Base-by-base conservation (phyloP, 2,329 filamentous ascomycete genomes). In the Fusarium xylarioides region DNA sequence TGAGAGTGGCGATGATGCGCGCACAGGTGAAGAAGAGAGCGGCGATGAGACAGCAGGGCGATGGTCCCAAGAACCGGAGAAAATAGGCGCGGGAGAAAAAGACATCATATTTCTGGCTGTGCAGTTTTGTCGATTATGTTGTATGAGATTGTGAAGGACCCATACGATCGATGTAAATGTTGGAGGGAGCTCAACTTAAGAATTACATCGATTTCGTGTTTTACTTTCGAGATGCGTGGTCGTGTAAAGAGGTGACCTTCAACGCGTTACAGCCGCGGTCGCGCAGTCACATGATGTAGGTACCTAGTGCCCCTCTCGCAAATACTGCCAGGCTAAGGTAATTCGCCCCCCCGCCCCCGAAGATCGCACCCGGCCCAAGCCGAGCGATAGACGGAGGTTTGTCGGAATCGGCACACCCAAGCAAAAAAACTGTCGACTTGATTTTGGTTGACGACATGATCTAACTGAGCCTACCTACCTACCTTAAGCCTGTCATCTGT, bases 1-100 rank as follows among this genome's bases (percentile, higher is more conserved):
- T 3, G 85, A 85, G 14, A 86, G 80, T 16, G 83, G 82, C 16
- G 87, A 86, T 10, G 85, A 83, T n/a, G 85, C 84, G 74, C 88
- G 87, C 58, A 89, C 80, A 18, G 89, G 88, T 6, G 88, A 90
- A 5, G 89, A 91, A 6, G 89, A 89, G 30, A 74, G 68, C 23
- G 71, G 71, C 57, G 71, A 8, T 90, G 86, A 11, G 88, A 85
- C 81, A 40, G 80, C 69, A 4, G 89, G 88, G 21, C 84, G 84
- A 79, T 86, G 79, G 54, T 84, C 81, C 79, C 85, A 86, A 37
- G 81, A 78, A 63, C 81, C 79, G 56, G 83, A 81, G 76, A 86
- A 85, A 54, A 83, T 81, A 23, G 86, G 83, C n/a, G 83, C 76
- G 40, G 82, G 77, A 14, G 83, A 78, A 66, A 85, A 79, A n/a